Conservation (phyloP, 495 filamentous ascomycete genomes). For the Halenospora varia region DNA sequence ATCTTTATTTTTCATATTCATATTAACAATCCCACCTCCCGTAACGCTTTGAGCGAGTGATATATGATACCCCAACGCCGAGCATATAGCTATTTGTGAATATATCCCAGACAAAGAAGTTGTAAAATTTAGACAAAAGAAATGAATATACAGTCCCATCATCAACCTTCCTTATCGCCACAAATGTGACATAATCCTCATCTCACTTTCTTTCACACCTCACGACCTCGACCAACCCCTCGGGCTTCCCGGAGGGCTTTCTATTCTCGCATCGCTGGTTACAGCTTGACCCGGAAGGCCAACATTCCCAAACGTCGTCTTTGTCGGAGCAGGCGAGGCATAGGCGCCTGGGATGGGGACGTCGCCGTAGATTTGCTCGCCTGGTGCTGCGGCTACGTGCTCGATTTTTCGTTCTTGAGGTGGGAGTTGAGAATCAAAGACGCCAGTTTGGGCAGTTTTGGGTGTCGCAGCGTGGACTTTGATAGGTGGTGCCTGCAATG, state of each 20-base stretch:
- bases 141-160: neutral
- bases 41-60: too few relatives aligned
- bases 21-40: too few relatives aligned
- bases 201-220: conserved; percentile 10
- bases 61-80: too few relatives aligned
- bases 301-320: conserved; percentile 21
- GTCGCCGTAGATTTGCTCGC: conserved; percentile 61
- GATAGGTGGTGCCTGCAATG: conserved; percentile 77
- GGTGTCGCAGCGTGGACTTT: conserved; percentile 67
- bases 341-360: conserved; percentile 69
- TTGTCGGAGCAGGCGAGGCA: conserved; percentile 22
- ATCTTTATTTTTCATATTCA: too few relatives aligned
- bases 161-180: neutral
- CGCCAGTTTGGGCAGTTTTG: conserved; percentile 21
- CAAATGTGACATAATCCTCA: neutral
- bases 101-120: too few relatives aligned
- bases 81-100: too few relatives aligned
- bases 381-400: conserved; percentile 51
- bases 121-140: neutral
- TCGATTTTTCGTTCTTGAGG: conserved; percentile 25
- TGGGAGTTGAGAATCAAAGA: conserved; percentile 23
- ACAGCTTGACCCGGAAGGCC: conserved; percentile 36
- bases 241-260: conserved; percentile 36
- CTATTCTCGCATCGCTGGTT: conserved; percentile 33
- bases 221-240: too few relatives aligned